Percentiles rank a stretch among this genome's conserved stretches.
Evolutionary conservation across 2,329 filamentous ascomycete genomes (phyloP).

Genomic region (Colletotrichum gloeosporioides): DNA sequence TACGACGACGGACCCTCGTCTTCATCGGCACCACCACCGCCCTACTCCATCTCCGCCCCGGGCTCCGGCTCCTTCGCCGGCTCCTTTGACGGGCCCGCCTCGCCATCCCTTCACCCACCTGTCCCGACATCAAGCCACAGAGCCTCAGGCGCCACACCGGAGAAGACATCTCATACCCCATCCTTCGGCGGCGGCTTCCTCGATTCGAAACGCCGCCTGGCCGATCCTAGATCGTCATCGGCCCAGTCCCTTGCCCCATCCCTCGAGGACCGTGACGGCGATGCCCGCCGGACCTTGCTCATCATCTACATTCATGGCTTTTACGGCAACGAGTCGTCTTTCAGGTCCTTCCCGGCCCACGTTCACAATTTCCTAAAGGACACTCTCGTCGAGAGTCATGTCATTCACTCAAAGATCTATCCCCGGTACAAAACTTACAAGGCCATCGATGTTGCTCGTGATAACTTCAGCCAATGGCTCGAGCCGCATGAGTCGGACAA

Average conservation of each 20-base stretch:
- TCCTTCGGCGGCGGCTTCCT: background rate
- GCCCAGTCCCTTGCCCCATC: constrained; percentile 38
- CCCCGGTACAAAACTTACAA: constrained; percentile 80
- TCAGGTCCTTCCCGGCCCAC: constrained; percentile 86
- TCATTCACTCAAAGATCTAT: constrained; percentile 87
- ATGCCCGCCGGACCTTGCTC: constrained; percentile 64
- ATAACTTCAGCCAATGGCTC: constrained; percentile 86
- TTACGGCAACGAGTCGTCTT: constrained; percentile 86
- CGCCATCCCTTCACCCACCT: constrained; percentile 9
- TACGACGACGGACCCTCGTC: constrained; percentile 8
- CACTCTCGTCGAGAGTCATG: constrained; percentile 73
- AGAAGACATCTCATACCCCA: background rate
- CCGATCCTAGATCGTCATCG: constrained; percentile 56
- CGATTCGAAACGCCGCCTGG: constrained; percentile 24
- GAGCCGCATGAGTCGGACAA: constrained; percentile 74
- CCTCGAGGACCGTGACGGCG: constrained; percentile 21
- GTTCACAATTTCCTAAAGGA: constrained; percentile 77
- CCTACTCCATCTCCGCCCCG: constrained; percentile 16
- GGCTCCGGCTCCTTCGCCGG: constrained; percentile 10
- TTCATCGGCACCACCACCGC: constrained; percentile 15
- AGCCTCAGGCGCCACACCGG: background rate
- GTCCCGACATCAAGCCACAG: background rate
- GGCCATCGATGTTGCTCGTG: constrained; percentile 73
- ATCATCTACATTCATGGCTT: constrained; percentile 90
- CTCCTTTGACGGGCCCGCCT: constrained; percentile 2